Conservation (phyloP, 2,329 filamentous ascomycete genomes). For the Ascochyta pisi region DNA sequence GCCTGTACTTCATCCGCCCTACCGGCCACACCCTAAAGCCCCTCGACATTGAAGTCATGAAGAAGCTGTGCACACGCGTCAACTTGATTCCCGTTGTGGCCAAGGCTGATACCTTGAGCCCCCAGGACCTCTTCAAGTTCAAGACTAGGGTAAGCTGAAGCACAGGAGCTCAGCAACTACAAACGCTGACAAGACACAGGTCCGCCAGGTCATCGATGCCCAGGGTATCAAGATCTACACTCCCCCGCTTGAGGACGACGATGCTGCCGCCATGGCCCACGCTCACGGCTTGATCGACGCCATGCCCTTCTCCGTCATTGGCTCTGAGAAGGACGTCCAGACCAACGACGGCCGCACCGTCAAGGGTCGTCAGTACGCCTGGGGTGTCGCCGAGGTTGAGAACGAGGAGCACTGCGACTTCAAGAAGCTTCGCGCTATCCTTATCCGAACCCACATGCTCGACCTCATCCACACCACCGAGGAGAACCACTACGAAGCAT, state of each 20-base stretch:
- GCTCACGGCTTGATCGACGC: conserved; percentile 93
- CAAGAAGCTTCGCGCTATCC: conserved; percentile 98
- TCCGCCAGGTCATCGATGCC: conserved; percentile 92
- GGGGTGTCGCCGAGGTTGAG: conserved; percentile 99
- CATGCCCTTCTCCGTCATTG: conserved; percentile 98
- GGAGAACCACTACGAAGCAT: conserved; percentile 98
- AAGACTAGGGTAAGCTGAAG: conserved; percentile 80
- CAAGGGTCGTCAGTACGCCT: conserved; percentile 98
- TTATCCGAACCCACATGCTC: conserved; percentile 99
- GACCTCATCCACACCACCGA: conserved; percentile 99
- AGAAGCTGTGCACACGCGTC: conserved; percentile 95
- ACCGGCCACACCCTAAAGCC: conserved; percentile 99
- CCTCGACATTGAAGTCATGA: conserved; percentile 99
- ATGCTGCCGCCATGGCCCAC: conserved; percentile 94
- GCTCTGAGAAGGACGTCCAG: conserved; percentile 99
- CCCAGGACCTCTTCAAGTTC: conserved; percentile 87
- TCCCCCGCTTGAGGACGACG: conserved; percentile 96
- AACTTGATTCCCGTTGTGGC: conserved; percentile 98
- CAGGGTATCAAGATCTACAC: conserved; percentile 99
- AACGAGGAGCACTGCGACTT: conserved; percentile 99
- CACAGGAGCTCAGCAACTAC: background rate
- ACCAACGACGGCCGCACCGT: conserved; percentile 94
- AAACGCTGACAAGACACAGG: conserved; percentile 60
- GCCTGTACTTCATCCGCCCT: conserved; percentile 98
- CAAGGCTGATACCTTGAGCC: conserved; percentile 97